Evolutionary conservation across 768 basidiomycete genomes (phyloP), one percentile per base, ranked within the genome.

Genomic region (Trametes gibbosa): DNA sequence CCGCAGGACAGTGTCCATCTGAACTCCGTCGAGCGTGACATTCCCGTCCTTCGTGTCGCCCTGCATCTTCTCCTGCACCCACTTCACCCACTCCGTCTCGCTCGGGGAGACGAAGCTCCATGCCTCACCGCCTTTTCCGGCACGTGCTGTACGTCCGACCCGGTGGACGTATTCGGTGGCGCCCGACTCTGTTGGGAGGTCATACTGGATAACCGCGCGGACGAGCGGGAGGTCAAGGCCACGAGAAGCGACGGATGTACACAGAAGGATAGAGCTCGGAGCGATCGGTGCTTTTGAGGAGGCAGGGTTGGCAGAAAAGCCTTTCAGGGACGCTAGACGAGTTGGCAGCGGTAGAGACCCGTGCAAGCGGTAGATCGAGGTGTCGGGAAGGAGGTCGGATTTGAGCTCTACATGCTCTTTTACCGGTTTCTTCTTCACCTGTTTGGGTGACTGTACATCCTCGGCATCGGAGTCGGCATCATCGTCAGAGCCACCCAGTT

Each of bases 241-340:
- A 69, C 97, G 92, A n/a, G 97, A 95, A 2, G 97, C 97, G 51
- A 99, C 95, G 9, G 94, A 96, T 1, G 97, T 99, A 71, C 95
- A 98, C 45, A 98, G 80, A 4, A 99, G 80, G 49, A 99, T 81
- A 1, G 95, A 86, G 4, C 85, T 81, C 0, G 74, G 71, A 6
- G 55, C 1, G 3, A 48, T 42, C 5, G 55, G 55, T 6, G 46
- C 49, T 25, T 56, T 56, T 3, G 75, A 65, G 34, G 63, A 64
- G 62, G 69, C 63, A 7, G 63, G 56, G 64, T 65, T 66, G 69
- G 78, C 78, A 34, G 92, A 83, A 74, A 98, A 99, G 2, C 83
- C 84, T 12, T 83, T 85, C n/a, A 99, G 77, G 2, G 93, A 91
- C 5, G 87, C 83, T 24, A 91, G 80, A 64, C 97, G 94, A 14